These are phyloP conservation scores for Backusella morwellensis DNA, from an alignment of 192 early-diverging fungal species.

Conservation along the genomic window DNA sequence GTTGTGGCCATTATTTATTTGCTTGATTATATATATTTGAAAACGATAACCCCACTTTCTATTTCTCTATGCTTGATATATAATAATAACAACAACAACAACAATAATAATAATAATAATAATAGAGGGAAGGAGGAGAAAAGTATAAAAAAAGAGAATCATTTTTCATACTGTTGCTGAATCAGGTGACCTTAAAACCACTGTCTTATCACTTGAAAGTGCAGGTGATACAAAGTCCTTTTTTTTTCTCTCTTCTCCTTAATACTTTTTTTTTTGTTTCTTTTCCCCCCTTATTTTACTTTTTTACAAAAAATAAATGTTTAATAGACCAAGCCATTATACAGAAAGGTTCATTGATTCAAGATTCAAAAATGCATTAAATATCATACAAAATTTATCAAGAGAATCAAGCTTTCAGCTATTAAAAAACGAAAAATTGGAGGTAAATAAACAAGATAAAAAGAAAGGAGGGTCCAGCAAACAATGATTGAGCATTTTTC, in stretches of 20 bases:
- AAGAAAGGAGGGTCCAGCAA: background rate
- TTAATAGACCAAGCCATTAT: constrained; percentile 9
- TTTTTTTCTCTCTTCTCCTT: background rate
- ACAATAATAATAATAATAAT: no score
- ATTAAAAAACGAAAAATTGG: constrained; percentile 27
- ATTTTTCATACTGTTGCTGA: background rate
- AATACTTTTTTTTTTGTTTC: background rate
- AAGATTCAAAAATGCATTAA: constrained; percentile 32
- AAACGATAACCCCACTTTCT: no score
- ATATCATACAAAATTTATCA: constrained; percentile 30
- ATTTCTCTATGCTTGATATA: no score
- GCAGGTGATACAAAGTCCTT: background rate
- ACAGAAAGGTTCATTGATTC: background rate
- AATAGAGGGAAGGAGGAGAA: background rate
- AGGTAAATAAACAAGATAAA: constrained; percentile 11
- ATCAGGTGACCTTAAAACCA: background rate
- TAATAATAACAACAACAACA: no score
- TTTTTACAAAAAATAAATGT: background rate
- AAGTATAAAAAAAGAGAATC: background rate
- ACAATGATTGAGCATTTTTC: background rate
- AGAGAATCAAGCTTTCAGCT: background rate
- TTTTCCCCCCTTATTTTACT: background rate
- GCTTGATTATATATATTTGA: no score
- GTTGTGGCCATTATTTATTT: background rate
- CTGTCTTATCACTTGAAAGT: background rate